phyloP scores from a whole-genome alignment of 768 basidiomycete species.

The Rhizopogon sp. region DNA sequence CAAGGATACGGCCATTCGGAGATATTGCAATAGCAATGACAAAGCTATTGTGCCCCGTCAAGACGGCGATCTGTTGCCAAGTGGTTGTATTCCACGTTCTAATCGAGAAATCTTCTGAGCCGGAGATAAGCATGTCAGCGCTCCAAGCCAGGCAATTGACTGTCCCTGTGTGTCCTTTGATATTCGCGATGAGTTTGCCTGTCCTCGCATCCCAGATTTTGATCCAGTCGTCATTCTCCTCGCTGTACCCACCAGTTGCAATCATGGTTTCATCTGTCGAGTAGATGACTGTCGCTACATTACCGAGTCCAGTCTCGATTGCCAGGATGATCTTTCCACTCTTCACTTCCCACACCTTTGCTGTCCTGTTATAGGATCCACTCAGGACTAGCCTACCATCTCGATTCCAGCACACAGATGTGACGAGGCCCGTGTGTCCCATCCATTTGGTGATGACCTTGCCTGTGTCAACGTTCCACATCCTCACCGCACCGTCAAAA shows the following conservation, averaged over 20 bases:
- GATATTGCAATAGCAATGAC: background rate
- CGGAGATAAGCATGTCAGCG: background rate
- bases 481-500: background rate
- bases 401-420: background rate
- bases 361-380: background rate
- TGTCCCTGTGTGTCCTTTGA: background rate
- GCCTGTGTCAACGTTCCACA: background rate
- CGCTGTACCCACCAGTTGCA: background rate
- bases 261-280: background rate
- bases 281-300: background rate
- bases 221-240: background rate
- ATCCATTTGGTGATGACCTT: background rate
- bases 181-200: background rate
- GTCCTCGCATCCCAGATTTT: background rate
- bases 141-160: background rate
- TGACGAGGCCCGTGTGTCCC: background rate
- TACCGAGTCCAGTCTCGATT: background rate
- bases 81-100: background rate
- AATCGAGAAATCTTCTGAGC: background rate
- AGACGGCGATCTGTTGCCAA: background rate
- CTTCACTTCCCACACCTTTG: background rate
- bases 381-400: background rate
- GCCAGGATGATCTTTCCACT: background rate
- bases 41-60: background rate
- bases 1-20: background rate